Evolutionary conservation across 306 rosid species (phyloP), one percentile per base, ranked within the genome.

Genomic region (Luffa acutangula): DNA sequence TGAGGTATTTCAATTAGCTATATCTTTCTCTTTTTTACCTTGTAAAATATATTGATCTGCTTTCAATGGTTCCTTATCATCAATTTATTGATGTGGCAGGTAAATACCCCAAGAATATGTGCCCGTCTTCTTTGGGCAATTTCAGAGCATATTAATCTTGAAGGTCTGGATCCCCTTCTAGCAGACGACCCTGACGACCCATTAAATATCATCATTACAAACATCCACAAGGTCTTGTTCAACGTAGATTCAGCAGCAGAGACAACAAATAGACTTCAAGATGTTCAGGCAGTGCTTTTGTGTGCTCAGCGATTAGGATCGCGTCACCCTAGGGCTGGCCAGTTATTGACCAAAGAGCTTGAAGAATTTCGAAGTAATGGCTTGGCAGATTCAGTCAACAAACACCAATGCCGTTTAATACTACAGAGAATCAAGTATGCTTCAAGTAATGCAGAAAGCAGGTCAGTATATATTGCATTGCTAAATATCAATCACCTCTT

Each of bases 111-210:
- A 74, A 93, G 99, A 89, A 83, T 91, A 88, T 84, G 88, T 85
- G 92, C 98, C 81, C 98, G 98, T 34, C 86, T 95, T 84, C 87
- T 95, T 77, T 95, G 99, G 99, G 90, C 93, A 78, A 87, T 95
- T 80, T 78, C 99, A 62, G 98, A 95, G 87, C 99, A 95, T 85
- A 93, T 93, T 75, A 97, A 95, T 85, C 88, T 95, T 73, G 98
- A 91, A 84, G 99, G 99, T 78, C 80, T 95, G 89, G 99, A 95
- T 82, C 99, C 99, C 45, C 99, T 95, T 81, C 91, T 95, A 76
- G 97, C 99, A 67, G 99, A 95, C 20, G 99, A 95, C 81, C 99
- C 99, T n/a, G 93, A 86, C 78, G 99, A 95, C 78, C 90, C 98
- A 51, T 92, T 95, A 74, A 95, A 95, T 84, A 92, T 93, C 78